Conservation (phyloP, 192 early-diverging fungal species). For the Chytriomyces sp. region DNA sequence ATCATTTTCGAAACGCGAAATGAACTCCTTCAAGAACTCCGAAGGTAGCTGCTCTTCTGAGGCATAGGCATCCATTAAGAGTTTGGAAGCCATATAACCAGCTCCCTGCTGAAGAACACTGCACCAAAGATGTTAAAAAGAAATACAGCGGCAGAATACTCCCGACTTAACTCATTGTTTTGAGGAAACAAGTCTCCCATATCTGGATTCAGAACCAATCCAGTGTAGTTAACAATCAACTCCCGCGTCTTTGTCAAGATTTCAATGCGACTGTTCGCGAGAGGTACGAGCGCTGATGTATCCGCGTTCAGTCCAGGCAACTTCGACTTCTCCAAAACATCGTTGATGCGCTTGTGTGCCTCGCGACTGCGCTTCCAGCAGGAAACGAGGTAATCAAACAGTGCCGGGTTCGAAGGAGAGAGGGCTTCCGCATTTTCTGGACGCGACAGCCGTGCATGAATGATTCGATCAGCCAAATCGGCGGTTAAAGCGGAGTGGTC, state of each 20-base stretch:
- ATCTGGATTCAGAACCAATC: constrained; percentile 74
- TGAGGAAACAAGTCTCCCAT: constrained; percentile 92
- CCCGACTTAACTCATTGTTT: constrained; percentile 47
- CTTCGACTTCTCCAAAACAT: constrained; percentile 57
- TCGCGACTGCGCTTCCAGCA: constrained; percentile 49
- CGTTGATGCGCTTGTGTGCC: constrained; percentile 35
- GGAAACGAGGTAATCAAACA: constrained; percentile 49
- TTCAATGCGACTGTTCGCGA: constrained; percentile 57
- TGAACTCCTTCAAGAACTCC: constrained; percentile 69
- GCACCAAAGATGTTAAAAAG: background rate
- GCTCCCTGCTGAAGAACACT: constrained; percentile 46
- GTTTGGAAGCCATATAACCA: constrained; percentile 44
- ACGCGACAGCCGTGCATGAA: constrained; percentile 47
- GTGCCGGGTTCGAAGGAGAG: constrained; percentile 6
- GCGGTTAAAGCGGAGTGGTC: constrained; percentile 30
- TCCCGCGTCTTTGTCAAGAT: constrained; percentile 62
- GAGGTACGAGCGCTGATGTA: constrained; percentile 13
- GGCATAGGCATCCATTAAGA: constrained; percentile 63
- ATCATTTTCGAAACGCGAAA: constrained; percentile 66
- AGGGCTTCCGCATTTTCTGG: constrained; percentile 34
- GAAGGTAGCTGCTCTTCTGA: constrained; percentile 61
- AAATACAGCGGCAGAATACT: background rate
- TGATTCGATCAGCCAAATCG: constrained; percentile 32
- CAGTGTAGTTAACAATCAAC: constrained; percentile 82
- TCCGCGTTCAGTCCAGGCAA: constrained; percentile 4